phyloP scores from a whole-genome alignment of 163 green algal species.

The Chlorella variabilis region DNA sequence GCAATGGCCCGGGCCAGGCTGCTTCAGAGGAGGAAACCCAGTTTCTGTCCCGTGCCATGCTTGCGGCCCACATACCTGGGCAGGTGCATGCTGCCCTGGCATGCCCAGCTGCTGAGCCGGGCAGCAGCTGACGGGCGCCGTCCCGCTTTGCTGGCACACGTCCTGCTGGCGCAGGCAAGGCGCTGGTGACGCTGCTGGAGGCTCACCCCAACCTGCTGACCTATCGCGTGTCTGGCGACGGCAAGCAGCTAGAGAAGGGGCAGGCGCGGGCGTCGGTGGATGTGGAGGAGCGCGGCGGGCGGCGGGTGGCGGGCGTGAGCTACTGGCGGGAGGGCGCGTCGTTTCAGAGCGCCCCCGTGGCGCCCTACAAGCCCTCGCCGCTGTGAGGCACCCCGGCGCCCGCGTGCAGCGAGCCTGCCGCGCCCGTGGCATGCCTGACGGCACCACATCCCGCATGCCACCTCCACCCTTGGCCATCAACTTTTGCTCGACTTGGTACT shows the following conservation, averaged over 20 bases:
- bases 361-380: constrained; percentile 34
- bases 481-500: too few species aligned
- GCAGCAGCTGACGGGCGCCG: not conserved
- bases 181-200: constrained; percentile 37
- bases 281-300: constrained; percentile 12
- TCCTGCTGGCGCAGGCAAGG: not conserved
- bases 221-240: constrained; percentile 30
- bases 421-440: too few species aligned
- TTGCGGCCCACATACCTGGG: too few species aligned
- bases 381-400: too few species aligned
- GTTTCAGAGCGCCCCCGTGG: constrained; percentile 44
- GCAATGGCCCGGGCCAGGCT: too few species aligned
- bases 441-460: too few species aligned
- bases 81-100: not conserved
- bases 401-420: too few species aligned
- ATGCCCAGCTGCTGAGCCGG: not conserved
- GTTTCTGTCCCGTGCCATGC: too few species aligned
- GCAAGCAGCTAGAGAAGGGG: constrained; percentile 47
- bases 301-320: constrained; percentile 23
- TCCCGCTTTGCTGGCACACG: not conserved
- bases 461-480: too few species aligned
- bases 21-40: too few species aligned
- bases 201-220: constrained; percentile 49
- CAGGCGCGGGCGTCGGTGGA: constrained; percentile 33
- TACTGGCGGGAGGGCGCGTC: constrained; percentile 53